Conservation (phyloP, 164 flowering plant genomes). For the Vitis labrusca region DNA sequence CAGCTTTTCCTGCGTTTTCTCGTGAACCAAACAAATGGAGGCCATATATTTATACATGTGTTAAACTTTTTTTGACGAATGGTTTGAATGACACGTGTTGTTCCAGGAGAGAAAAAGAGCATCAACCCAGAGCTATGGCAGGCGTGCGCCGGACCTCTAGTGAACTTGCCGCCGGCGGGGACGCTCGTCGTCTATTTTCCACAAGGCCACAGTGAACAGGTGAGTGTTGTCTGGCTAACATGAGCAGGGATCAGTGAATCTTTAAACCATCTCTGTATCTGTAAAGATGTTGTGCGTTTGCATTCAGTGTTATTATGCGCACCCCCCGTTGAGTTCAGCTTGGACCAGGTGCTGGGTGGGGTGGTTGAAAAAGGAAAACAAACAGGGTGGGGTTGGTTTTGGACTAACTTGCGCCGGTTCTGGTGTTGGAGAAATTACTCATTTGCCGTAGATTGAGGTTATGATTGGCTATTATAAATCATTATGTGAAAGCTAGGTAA, state of each 20-base stretch:
- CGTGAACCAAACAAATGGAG: slow-evolving; percentile 8
- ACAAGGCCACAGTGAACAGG: slow-evolving; percentile 96
- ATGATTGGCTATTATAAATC: neutral
- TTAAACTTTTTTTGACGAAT: slow-evolving; percentile 3
- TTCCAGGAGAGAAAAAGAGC: slow-evolving; percentile 66
- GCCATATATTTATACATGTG: neutral
- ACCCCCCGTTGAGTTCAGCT: too few relatives aligned
- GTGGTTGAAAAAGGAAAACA: too few relatives aligned
- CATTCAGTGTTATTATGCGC: neutral
- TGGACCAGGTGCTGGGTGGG: too few relatives aligned
- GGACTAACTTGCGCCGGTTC: neutral
- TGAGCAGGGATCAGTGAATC: neutral
- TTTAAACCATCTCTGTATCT: neutral
- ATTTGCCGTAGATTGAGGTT: neutral
- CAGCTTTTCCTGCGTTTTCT: slow-evolving; percentile 1
- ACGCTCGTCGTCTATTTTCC: slow-evolving; percentile 87
- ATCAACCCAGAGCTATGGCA: slow-evolving; percentile 95
- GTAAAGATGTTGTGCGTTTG: neutral
- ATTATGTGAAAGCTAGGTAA: too few relatives aligned
- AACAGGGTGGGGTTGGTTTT: too few relatives aligned
- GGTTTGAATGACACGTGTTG: slow-evolving; percentile 23
- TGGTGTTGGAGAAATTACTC: neutral
- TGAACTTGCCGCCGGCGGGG: slow-evolving; percentile 77
- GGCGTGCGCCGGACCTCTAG: slow-evolving; percentile 91
- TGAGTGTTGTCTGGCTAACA: slow-evolving; percentile 11